phyloP scores from a whole-genome alignment of 495 filamentous ascomycete species.

The Aspergillus haitiensis region DNA sequence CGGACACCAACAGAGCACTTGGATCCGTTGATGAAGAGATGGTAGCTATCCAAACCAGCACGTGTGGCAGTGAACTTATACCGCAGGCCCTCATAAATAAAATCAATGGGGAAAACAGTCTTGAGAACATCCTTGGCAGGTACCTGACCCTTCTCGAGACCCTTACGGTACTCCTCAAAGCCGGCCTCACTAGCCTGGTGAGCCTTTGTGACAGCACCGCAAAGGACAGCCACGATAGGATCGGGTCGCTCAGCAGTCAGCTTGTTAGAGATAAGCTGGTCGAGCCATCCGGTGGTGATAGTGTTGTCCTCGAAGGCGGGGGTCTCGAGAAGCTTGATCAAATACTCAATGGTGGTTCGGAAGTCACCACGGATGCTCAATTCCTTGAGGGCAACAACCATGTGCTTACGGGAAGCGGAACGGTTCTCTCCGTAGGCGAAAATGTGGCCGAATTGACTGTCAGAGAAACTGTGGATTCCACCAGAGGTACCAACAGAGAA shows the following conservation, averaged over 20 bases:
- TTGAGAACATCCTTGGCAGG: conserved; percentile 94
- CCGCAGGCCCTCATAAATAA: conserved; percentile 93
- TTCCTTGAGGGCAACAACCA: conserved; percentile 98
- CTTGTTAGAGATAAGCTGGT: conserved; percentile 97
- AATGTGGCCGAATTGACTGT: conserved; percentile 99
- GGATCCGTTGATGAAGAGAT: conserved; percentile 98
- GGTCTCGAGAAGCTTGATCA: conserved; percentile 98
- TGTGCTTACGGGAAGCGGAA: conserved; percentile 94
- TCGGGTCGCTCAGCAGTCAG: conserved; percentile 96
- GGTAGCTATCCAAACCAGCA: conserved; percentile 91
- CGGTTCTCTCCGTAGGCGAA: conserved; percentile 99
- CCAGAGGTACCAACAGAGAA: conserved; percentile 97
- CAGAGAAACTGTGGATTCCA: conserved; percentile 98
- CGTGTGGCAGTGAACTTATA: conserved; percentile 99
- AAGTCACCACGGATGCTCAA: conserved; percentile 99
- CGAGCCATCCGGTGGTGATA: conserved; percentile 98
- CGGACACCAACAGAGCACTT: conserved; percentile 94
- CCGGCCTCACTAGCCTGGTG: conserved; percentile 88
- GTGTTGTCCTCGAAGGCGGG: conserved; percentile 99
- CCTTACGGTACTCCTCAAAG: conserved; percentile 79
- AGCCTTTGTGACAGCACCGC: conserved; percentile 91
- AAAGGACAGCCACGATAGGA: conserved; percentile 84
- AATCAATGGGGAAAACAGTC: conserved; percentile 97
- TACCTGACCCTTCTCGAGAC: conserved; percentile 96
- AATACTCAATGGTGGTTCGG: conserved; percentile 95